These are phyloP conservation scores for Acrodontium crateriforme DNA, from an alignment of 2,329 filamentous ascomycete species.

Conservation along the genomic window DNA sequence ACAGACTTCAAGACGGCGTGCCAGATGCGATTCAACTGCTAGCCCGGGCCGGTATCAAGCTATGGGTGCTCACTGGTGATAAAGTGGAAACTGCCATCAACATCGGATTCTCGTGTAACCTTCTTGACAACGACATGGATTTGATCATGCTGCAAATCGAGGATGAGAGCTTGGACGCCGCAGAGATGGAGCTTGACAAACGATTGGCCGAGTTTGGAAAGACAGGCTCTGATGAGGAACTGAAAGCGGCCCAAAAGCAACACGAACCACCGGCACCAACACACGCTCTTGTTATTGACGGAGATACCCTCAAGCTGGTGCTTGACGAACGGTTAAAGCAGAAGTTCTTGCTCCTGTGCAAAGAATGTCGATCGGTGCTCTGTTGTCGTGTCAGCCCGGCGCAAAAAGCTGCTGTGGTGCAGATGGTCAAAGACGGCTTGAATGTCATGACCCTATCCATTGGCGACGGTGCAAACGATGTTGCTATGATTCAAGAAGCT, in stretches of 20 bases:
- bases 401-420: constrained; percentile 93
- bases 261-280: constrained; percentile 79
- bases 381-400: constrained; percentile 95
- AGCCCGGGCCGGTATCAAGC: constrained; percentile 86
- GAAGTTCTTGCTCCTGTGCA: constrained; percentile 89
- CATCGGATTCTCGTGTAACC: constrained; percentile 96
- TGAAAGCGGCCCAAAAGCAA: constrained; percentile 62
- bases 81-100: constrained; percentile 99
- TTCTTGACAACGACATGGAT: constrained; percentile 96
- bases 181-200: constrained; percentile 60
- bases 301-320: constrained; percentile 80
- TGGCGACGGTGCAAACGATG: constrained; percentile 88
- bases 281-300: constrained; percentile 88
- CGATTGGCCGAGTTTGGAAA: constrained; percentile 61
- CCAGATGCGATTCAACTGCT: constrained; percentile 89
- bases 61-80: constrained; percentile 96
- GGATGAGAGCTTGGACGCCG: constrained; percentile 51
- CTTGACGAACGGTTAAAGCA: constrained; percentile 71
- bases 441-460: constrained; percentile 94
- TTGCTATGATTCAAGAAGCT: constrained; percentile 95
- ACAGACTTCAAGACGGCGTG: constrained; percentile 90
- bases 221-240: constrained; percentile 73
- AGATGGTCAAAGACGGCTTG: constrained; percentile 85
- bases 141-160: constrained; percentile 77
- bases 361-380: constrained; percentile 89